These are phyloP conservation scores for Cucumis sativus DNA, from an alignment of 306 rosid species.

Conservation along the genomic window Cucumber_9930_V3 NC_026657.2:27250001-27250500, in stretches of 20 bases:
- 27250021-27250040: not conserved
- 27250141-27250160: constrained; percentile 14
- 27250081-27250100: constrained; percentile 14
- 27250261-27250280: not conserved
- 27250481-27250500: not conserved
- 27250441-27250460: not conserved
- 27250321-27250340: not conserved
- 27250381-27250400: not conserved
- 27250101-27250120: constrained; percentile 11
- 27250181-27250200: not conserved
- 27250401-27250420: not conserved
- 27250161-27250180: constrained; percentile 15
- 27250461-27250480: not conserved
- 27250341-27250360: not conserved
- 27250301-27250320: not conserved
- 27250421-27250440: not conserved
- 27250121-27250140: constrained; percentile 14
- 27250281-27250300: not conserved
- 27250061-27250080: constrained; percentile 16
- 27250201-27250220: not conserved
- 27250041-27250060: constrained; percentile 11
- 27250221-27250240: not conserved
- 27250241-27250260: not conserved
- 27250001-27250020: not conserved
- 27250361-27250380: not conserved